Conservation (phyloP, 2,329 filamentous ascomycete genomes). For the Ceratocystiopsis sp. region DNA sequence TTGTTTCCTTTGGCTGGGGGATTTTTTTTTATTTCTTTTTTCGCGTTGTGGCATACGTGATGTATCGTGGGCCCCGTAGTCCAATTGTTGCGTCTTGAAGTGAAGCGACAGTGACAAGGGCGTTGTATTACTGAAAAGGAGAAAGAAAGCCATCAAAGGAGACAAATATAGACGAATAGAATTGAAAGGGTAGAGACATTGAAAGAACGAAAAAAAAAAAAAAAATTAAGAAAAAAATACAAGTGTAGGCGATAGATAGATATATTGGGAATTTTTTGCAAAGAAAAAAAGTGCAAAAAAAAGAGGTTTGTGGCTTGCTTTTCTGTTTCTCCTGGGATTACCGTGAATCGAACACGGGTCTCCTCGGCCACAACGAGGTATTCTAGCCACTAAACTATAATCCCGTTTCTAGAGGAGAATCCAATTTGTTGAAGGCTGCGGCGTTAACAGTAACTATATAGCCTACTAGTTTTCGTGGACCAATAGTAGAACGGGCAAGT, state of each 20-base stretch:
- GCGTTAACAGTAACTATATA: too few relatives aligned
- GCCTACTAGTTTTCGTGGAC: not conserved
- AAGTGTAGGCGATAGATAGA: too few relatives aligned
- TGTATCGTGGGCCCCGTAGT: too few relatives aligned
- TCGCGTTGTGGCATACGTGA: too few relatives aligned
- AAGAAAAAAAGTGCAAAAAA: not conserved
- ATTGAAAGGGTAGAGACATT: too few relatives aligned
- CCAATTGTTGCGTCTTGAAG: too few relatives aligned
- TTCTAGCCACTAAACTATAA: constrained; percentile 11
- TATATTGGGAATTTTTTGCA: too few relatives aligned
- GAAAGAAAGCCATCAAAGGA: not conserved
- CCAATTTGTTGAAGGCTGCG: not conserved
- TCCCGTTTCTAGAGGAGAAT: constrained; percentile 7
- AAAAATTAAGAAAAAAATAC: not conserved
- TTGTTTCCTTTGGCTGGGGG: too few relatives aligned
- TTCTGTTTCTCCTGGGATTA: constrained; percentile 4
- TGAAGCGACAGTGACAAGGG: too few relatives aligned
- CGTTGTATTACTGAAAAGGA: not conserved
- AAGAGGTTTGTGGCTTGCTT: constrained; percentile 1
- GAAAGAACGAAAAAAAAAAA: not conserved
- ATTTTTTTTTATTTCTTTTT: too few relatives aligned
- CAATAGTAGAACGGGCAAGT: not conserved
- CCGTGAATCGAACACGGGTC: constrained; percentile 9
- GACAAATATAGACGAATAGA: too few relatives aligned
- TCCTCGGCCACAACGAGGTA: constrained; percentile 10